Evolutionary conservation across 148 eudicot genomes (phyloP).

Genomic region (Arctostaphylos glauca): DNA sequence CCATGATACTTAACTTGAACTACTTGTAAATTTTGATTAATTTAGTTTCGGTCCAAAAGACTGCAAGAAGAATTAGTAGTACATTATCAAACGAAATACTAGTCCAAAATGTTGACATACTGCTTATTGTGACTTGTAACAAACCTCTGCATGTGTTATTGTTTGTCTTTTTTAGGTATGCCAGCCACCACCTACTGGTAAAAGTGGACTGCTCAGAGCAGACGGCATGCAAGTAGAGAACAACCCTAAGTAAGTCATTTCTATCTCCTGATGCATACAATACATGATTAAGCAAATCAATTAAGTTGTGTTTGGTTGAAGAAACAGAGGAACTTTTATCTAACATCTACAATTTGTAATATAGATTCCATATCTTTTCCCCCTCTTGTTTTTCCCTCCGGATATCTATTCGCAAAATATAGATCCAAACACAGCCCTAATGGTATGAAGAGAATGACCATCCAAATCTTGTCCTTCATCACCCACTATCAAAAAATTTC

Average conservation of each 20-base stretch:
- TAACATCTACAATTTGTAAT: background rate
- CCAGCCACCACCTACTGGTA: constrained; percentile 47
- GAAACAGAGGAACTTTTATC: background rate
- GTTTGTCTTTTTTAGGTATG: constrained; percentile 37
- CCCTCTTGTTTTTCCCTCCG: background rate
- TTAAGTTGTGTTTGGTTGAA: background rate
- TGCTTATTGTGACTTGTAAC: background rate
- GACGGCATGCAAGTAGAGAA: constrained; percentile 43
- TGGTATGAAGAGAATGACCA: background rate
- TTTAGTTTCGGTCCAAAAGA: background rate
- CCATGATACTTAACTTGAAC: background rate
- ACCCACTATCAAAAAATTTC: background rate
- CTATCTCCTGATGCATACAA: background rate
- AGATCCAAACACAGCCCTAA: background rate
- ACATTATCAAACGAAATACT: too few relatives aligned
- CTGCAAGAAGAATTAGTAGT: too few relatives aligned
- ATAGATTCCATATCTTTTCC: background rate
- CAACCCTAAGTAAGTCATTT: constrained; percentile 42
- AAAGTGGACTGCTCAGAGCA: constrained; percentile 60
- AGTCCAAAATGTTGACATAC: too few relatives aligned
- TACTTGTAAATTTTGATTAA: background rate
- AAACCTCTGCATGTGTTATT: constrained; percentile 8
- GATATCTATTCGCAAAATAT: too few relatives aligned
- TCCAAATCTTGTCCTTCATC: background rate
- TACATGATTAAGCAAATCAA: background rate